These are phyloP conservation scores for Xylariaceae sp. DNA, from an alignment of 2,329 filamentous ascomycete genomes.

Conservation along the genomic window DNA sequence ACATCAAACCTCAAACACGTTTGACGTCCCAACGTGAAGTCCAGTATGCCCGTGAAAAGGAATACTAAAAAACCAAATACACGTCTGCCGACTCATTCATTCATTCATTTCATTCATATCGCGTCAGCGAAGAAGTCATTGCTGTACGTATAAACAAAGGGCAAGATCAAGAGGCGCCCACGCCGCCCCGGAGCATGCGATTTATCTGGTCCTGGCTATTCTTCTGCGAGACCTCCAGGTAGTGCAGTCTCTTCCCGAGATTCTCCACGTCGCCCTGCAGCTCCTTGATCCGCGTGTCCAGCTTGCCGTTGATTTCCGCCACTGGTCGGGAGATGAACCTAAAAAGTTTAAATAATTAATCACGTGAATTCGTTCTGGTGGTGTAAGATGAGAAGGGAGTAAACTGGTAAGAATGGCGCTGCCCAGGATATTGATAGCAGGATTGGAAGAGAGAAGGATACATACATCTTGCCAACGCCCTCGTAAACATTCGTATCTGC, in stretches of 20 bases:
- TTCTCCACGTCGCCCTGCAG: slow-evolving; percentile 74
- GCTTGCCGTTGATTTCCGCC: slow-evolving; percentile 67
- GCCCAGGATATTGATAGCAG: no score
- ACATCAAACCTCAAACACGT: no score
- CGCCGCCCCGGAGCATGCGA: slow-evolving; percentile 64
- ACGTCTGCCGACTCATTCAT: no score
- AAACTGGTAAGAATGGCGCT: no score
- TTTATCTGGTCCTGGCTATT: slow-evolving; percentile 91
- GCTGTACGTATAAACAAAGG: no score
- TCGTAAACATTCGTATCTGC: slow-evolving; percentile 80
- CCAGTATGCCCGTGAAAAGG: no score
- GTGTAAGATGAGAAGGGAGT: no score
- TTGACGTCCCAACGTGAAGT: no score
- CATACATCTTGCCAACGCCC: slow-evolving; percentile 94
- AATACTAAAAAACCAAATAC: no score
- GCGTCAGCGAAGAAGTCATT: no score
- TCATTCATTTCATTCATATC: no score
- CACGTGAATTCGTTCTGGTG: no score
- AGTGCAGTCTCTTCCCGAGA: slow-evolving; percentile 83
- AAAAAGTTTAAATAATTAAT: background rate
- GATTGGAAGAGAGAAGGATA: slow-evolving; percentile 19
- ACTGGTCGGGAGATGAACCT: slow-evolving; percentile 87
- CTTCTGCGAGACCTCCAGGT: slow-evolving; percentile 90
- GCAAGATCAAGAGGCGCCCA: slow-evolving; percentile 29
- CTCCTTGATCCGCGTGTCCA: slow-evolving; percentile 69